Evolutionary conservation across 2,329 filamentous ascomycete genomes (phyloP), one percentile per base, ranked within the genome.

Genomic region (Apiospora aurea): DNA sequence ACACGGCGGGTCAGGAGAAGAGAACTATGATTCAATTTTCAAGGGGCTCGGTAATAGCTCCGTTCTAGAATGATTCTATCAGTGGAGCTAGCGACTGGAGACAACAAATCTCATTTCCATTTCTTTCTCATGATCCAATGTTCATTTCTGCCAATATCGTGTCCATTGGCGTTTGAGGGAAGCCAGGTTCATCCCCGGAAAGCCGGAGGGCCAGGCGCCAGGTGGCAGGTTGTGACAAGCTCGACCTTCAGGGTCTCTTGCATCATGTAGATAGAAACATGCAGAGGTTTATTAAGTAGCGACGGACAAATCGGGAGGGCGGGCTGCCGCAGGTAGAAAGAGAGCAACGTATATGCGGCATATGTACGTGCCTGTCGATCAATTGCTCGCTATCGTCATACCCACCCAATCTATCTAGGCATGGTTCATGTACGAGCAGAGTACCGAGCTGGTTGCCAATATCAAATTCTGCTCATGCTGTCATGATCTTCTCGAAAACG

Each of bases 61-160:
- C 34, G 57, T 64, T 64, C 57, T 64, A 64, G 57, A 64, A 64
- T n/a, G 29, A 64, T 64, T 64, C 57, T 64, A 64, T 64, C 57
- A 64, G 57, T 64, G 57, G 57, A 64, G 57, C 57, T 64, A 64
- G 57, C 21, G 29, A n/a, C 57, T 64, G 57, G 57, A 64, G 29
- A 21, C 57, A 41, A 34, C 57, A 41, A 41, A 41, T 41, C 57
- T 64, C 57, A 64, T 64, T 64, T 64, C 57, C 57, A 64, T 64
- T 64, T 61, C 34, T 38, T 64, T 21, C 34, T 41, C 18, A 41
- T 26, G 49, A 51, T 24, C 49, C 49, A 51, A 51, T 41, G 18
- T 64, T 64, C 57, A 64, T 64, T 64, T 64, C 57, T 64, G 4
- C 21, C 8, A 64, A 41, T 64, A 64, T 64, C 57, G 57, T 64